phyloP scores from a whole-genome alignment of 768 basidiomycete genomes.

The Psilocybe cyanescens region DNA sequence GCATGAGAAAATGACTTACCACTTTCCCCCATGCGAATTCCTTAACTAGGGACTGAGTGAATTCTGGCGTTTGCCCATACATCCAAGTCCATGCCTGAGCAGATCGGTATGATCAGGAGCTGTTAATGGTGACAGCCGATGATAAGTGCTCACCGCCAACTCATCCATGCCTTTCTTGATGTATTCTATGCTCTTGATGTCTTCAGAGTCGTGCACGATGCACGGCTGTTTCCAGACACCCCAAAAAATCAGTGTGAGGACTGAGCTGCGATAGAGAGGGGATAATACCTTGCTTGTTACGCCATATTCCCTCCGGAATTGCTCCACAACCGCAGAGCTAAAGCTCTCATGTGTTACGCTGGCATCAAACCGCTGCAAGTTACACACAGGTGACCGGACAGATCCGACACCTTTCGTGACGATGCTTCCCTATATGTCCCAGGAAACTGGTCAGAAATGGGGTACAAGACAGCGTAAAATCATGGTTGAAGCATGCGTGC shows the following conservation, averaged over 20 bases:
- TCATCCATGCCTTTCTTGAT: constrained; percentile 75
- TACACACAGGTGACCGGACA: constrained; percentile 91
- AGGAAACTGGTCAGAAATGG: background rate
- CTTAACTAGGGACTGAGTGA: constrained; percentile 60
- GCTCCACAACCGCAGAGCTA: constrained; percentile 63
- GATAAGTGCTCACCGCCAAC: constrained; percentile 56
- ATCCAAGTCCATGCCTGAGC: constrained; percentile 89
- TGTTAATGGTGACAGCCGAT: background rate
- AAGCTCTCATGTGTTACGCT: constrained; percentile 71
- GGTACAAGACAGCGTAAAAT: background rate
- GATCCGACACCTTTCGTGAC: constrained; percentile 86
- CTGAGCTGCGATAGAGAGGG: background rate
- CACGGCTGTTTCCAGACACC: constrained; percentile 33
- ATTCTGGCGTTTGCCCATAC: constrained; percentile 94
- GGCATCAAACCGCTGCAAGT: constrained; percentile 61
- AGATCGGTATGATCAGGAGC: background rate
- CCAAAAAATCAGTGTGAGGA: background rate
- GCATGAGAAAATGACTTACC: constrained; percentile 32
- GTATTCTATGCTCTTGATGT: constrained; percentile 52
- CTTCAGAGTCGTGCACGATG: constrained; percentile 48
- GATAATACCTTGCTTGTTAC: constrained; percentile 33
- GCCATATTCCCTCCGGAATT: constrained; percentile 67
- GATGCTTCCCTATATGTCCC: constrained; percentile 65
- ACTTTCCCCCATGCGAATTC: constrained; percentile 57
- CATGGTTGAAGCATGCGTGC: background rate